A percentile compares a stretch with the other conserved stretches of the same genome.
Evolutionary conservation across 2,329 filamentous ascomycete genomes (phyloP).

Genomic region (Daldinia eschscholtzii): DNA sequence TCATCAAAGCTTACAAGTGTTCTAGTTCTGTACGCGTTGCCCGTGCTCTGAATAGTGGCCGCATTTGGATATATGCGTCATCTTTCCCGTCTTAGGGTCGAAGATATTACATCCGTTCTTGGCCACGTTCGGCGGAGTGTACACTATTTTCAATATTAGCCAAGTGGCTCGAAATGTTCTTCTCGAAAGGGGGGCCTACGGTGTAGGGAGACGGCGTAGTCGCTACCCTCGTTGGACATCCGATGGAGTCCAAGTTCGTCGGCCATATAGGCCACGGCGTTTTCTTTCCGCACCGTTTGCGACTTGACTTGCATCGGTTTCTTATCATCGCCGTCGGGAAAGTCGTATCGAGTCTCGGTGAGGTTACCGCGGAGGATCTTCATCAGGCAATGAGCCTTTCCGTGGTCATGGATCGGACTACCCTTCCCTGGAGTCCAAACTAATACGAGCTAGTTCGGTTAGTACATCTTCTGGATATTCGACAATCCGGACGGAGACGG

Average conservation of each 20-base stretch:
- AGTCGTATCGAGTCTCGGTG: slow-evolving; percentile 84
- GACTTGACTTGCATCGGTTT: slow-evolving; percentile 73
- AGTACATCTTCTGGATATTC: slow-evolving; percentile 30
- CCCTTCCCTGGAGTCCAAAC: slow-evolving; percentile 90
- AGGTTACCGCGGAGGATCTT: slow-evolving; percentile 84
- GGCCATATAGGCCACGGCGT: slow-evolving; percentile 90
- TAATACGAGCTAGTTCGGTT: slow-evolving; percentile 75
- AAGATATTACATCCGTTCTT: slow-evolving; percentile 86
- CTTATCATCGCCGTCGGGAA: slow-evolving; percentile 65
- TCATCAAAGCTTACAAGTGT: slow-evolving; percentile 23
- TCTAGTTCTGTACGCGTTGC: slow-evolving; percentile 57
- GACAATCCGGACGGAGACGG: not conserved
- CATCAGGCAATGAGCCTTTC: slow-evolving; percentile 93
- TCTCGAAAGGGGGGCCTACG: slow-evolving; percentile 57
- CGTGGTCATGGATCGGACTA: slow-evolving; percentile 89
- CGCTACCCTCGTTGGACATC: slow-evolving; percentile 79
- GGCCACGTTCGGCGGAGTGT: slow-evolving; percentile 90
- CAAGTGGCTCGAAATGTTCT: slow-evolving; percentile 38
- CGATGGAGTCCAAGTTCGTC: slow-evolving; percentile 89
- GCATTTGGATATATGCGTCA: slow-evolving; percentile 76
- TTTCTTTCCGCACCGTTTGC: slow-evolving; percentile 75
- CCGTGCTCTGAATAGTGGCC: slow-evolving; percentile 78
- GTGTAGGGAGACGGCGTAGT: slow-evolving; percentile 88
- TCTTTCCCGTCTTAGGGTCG: slow-evolving; percentile 79
- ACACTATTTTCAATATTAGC: slow-evolving; percentile 63